Conservation (phyloP, 73 alveolate species). For the Paramecium sexaurelia region DNA sequence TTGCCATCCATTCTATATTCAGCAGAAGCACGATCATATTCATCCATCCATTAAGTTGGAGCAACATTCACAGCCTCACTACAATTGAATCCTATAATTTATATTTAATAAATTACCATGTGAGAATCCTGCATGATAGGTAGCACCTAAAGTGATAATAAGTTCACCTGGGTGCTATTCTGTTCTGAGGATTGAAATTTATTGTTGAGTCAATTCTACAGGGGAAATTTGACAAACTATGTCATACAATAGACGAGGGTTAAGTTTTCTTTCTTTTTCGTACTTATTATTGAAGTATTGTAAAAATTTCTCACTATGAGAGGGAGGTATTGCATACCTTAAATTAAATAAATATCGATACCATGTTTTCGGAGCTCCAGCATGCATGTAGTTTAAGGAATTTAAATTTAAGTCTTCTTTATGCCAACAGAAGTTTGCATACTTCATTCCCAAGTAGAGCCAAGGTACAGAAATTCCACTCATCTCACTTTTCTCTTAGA, state of each 20-base stretch:
- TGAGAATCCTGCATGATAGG: slow-evolving; percentile 89
- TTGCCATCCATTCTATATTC: slow-evolving; percentile 62
- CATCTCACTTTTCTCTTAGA: slow-evolving; percentile 69
- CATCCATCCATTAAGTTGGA: slow-evolving; percentile 79
- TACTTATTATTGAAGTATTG: slow-evolving; percentile 73
- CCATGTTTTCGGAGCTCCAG: slow-evolving; percentile 89
- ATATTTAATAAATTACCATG: slow-evolving; percentile 52
- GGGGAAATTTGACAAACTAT: slow-evolving; percentile 81
- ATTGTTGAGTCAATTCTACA: slow-evolving; percentile 66
- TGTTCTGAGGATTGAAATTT: slow-evolving; percentile 77
- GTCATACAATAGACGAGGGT: slow-evolving; percentile 80
- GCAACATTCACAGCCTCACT: slow-evolving; percentile 89
- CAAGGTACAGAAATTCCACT: slow-evolving; percentile 89
- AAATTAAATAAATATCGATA: neutral
- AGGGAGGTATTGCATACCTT: slow-evolving; percentile 81
- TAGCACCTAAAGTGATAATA: slow-evolving; percentile 79
- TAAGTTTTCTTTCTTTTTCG: slow-evolving; percentile 71
- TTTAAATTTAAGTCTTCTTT: slow-evolving; percentile 79
- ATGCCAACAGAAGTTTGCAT: slow-evolving; percentile 88
- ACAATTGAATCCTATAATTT: slow-evolving; percentile 74
- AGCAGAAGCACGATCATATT: slow-evolving; percentile 28
- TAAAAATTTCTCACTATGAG: slow-evolving; percentile 75
- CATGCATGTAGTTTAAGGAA: slow-evolving; percentile 85
- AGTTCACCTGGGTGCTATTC: slow-evolving; percentile 85
- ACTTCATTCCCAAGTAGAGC: slow-evolving; percentile 85